Evolutionary conservation across 495 filamentous ascomycete genomes (phyloP), one percentile per base, ranked within the genome.

Genomic region (Rostrohypoxylon terebratum): DNA sequence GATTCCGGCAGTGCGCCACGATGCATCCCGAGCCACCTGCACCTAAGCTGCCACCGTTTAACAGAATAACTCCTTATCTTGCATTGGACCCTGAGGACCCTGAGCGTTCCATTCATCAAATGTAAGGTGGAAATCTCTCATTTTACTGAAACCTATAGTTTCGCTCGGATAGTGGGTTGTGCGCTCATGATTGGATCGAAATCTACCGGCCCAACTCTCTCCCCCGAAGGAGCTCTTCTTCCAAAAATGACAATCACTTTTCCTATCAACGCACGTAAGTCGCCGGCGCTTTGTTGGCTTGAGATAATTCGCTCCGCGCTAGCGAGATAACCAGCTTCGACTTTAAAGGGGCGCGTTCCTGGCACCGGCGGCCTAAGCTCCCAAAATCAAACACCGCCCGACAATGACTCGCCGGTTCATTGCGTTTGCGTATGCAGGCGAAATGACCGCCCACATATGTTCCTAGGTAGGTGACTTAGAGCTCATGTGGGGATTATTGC

Each of bases 301-400:
- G 23, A 42, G 38, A 2, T 51, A 44, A 66, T 66, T 68, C 58
- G 45, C 38, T 36, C 6, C n/a, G 10, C 20, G 25, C 48, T 34
- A 54, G 57, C 40, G 18, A 65, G 54, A 38, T 70, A 54, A 31
- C 45, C 50, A 65, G 51, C 44, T n/a, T 21, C 10, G 48, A 62
- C 47, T 38, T 42, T 58, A 67, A 66, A 28, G 9, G 21, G 42
- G 48, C 69, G 47, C 63, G 69, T 67, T 67, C 69, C 63, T 72
- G 69, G 4, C 48, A 47, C 62, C 57, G 47, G 59, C 16, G 33
- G 10, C 51, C 53, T 21, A 59, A 59, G 44, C 36, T 50, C 21
- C 50, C 53, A 63, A 57, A 31, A 31, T 59, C 13, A 55, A 18
- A 55, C 20, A 18, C 42, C 53, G 63, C 60, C 50, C 45, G 59